A percentile compares a stretch with the other conserved stretches of the same genome.
Evolutionary conservation across 176 grass and related monocot species (phyloP).

Genomic region (Hordeum marinum): DNA sequence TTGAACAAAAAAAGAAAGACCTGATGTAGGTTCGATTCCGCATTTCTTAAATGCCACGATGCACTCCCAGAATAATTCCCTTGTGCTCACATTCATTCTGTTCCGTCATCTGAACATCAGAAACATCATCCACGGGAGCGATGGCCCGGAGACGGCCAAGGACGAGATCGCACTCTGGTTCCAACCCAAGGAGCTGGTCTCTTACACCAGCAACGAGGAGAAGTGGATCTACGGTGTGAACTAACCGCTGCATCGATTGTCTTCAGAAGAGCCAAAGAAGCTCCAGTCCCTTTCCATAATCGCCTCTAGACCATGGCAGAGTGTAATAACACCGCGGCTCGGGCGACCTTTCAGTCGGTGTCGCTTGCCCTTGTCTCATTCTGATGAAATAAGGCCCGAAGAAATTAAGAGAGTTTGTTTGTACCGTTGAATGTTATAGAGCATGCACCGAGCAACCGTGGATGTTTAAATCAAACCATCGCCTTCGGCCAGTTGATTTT

Average conservation of each 20-base stretch:
- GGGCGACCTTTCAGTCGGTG: not conserved
- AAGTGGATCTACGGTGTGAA: slow-evolving; percentile 86
- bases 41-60: slow-evolving; percentile 11
- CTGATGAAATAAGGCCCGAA: slow-evolving; percentile 8
- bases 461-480: slow-evolving; percentile 25
- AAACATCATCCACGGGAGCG: slow-evolving; percentile 92
- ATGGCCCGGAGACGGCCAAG: slow-evolving; percentile 86
- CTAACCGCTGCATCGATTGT: slow-evolving; percentile 1
- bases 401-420: not conserved
- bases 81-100: not conserved
- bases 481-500: slow-evolving; percentile 5
- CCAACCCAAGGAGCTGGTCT: slow-evolving; percentile 61
- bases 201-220: slow-evolving; percentile 64
- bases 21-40: not conserved
- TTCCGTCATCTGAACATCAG: slow-evolving; percentile 28
- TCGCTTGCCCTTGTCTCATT: not conserved
- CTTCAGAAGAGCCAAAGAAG: not conserved
- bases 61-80: not conserved
- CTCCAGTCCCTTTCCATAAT: slow-evolving; percentile 8
- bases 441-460: slow-evolving; percentile 6
- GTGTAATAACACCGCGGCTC: slow-evolving; percentile 23
- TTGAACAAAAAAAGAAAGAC: not conserved
- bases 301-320: slow-evolving; percentile 7
- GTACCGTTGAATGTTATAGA: not conserved
- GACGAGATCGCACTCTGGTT: slow-evolving; percentile 90